These are phyloP conservation scores for Globisporangium perplexum DNA, from an alignment of 352 stramenopile genomes.

Conservation along the genomic window DNA sequence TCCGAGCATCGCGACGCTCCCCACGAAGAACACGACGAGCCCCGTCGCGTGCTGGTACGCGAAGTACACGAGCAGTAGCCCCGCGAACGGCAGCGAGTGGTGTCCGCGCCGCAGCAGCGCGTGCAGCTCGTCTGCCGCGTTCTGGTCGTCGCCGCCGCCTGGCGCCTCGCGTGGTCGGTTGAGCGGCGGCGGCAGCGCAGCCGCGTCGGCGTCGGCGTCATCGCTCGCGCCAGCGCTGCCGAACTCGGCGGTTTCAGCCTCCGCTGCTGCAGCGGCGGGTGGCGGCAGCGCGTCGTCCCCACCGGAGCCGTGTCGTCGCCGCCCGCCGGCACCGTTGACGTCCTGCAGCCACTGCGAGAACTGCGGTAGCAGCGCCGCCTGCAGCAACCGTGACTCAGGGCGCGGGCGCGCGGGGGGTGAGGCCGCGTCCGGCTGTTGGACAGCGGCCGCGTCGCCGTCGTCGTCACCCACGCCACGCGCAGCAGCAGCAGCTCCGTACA, in stretches of 20 bases:
- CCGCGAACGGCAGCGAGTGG: conserved; percentile 68
- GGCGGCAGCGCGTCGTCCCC: not conserved
- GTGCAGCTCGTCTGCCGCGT: conserved; percentile 54
- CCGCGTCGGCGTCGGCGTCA: not conserved
- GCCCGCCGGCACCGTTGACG: conserved; percentile 5
- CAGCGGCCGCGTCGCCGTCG: no score
- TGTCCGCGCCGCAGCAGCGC: conserved; percentile 59
- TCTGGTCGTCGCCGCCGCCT: conserved; percentile 39
- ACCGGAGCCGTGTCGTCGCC: conserved; percentile 5
- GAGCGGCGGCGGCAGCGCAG: not conserved
- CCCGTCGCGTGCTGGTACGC: conserved; percentile 69
- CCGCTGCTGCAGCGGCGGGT: not conserved
- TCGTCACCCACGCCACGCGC: no score
- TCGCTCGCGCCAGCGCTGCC: not conserved
- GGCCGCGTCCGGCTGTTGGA: no score
- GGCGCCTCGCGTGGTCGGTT: conserved; percentile 8
- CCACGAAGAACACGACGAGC: conserved; percentile 61
- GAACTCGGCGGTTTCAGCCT: not conserved
- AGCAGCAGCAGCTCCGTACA: no score
- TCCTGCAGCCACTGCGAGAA: conserved; percentile 26
- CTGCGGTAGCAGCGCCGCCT: conserved; percentile 16
- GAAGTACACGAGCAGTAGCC: conserved; percentile 72
- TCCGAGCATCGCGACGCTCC: conserved; percentile 60
- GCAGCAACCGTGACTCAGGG: conserved; percentile 10
- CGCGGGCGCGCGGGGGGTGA: not conserved